Evolutionary conservation across 2,329 filamentous ascomycete genomes (phyloP), one percentile per base, ranked within the genome.

Genomic region (Fusarium continuum): DNA sequence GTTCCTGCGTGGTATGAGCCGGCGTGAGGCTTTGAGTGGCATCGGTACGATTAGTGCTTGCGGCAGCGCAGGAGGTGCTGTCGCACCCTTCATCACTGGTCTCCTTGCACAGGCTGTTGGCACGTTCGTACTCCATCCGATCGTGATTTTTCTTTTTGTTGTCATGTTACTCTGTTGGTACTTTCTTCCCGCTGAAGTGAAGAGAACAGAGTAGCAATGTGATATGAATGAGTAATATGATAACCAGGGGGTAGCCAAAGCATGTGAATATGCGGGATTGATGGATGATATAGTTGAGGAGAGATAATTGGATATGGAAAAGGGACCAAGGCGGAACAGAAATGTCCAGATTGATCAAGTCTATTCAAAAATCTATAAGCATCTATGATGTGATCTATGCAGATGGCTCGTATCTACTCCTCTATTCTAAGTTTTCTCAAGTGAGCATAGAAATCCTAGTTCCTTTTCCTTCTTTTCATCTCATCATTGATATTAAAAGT

Each of bases 21-120:
- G 84, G 14, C 77, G 82, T 32, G 79, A 91, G 52, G 85, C 88
- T 61, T 82, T 89, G 16, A 86, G 84, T 35, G 84, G 85, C 2
- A 82, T 92, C 64, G 84, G 88, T 3, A 85, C 91, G 51, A 91
- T 92, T 56, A 86, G 83, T 19, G 87, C 88, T 5, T 90, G 89
- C 67, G 90, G 88, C 0, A 89, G 85, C 67, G 85, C 86, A 4
- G 90, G 90, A 0, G 90, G 88, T 20, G 88, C 88, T 0, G 78
- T 89, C 2, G 86, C 86, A 8, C 88, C 88, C 0, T 90, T 91
- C 64, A 79, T 86, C 4, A 90, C 86, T 0, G 88, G 88, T 49
- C 70, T 90, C 25, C 69, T 90, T 29, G 87, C 88, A 2, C 84
- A 90, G 74, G 83, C 79, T 0, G 80, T 78, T 0, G 87, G 87